Base-by-base conservation (phyloP, 352 stramenopile species). In the Thalassiosira hispida region DNA sequence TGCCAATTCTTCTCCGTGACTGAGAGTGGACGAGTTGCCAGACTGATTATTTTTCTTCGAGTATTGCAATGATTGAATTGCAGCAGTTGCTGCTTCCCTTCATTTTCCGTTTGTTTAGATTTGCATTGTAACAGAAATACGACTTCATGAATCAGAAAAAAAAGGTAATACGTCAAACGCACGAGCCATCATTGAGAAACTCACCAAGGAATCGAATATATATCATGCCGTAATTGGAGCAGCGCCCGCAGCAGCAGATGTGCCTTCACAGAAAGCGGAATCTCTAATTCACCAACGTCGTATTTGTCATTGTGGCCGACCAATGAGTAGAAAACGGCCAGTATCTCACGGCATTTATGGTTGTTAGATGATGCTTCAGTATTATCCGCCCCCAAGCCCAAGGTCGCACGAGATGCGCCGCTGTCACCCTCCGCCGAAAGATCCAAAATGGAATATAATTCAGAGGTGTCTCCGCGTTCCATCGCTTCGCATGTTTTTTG, bases 31-130 rank as follows among this genome's bases (percentile, higher is more conserved):
- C 1, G 60, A 60, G 25, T 49, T n/a, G 18, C 22, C 60, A 49
- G 20, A 29, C 2, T 70, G 11, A n/a, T 59, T 22, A 31, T 52
- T 33, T 5, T 46, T 62, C 46, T 51, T 59, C 42, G 60, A 55
- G 12, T 53, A 76, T 68, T 79, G 76, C 29, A 84, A 60, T 35
- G 77, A 74, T 61, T 51, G 29, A 16, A 84, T 70, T 20, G 70
- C 52, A 6, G 46, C 44, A 22, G 35, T 61, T 8, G 52, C 77
- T 53, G 64, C 69, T 49, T 80, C 44, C 77, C 77, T 80, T 51
- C 42, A 38, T 51, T 53, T 44, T 29, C 31, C 16, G 23, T 31
- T 25, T 20, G 3, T n/a, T n/a, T 1, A 31, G 6, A 29, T 53
- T 23, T 55, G 20, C 29, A 29, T 40, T 44, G 35, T 5, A 22